Evolutionary conservation across 306 rosid species (phyloP), one percentile per base, ranked within the genome.

Genomic region (Quercus robur): DNA sequence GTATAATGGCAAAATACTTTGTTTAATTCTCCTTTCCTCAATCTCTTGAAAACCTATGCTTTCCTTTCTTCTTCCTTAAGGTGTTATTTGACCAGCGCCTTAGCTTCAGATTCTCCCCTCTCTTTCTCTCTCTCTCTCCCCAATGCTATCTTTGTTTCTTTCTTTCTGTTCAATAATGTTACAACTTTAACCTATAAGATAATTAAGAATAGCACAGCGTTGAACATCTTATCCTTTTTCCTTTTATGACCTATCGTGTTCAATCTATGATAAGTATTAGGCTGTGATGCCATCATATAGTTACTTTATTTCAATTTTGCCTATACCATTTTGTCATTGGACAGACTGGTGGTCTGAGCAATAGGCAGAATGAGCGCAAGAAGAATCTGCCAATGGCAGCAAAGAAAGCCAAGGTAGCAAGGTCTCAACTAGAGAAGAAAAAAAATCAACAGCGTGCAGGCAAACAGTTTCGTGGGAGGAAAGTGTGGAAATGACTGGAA

Each of bases 281-380:
- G 35, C 55, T 58, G 0, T 12, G 56, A 33, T 62, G 41, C 8
- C 56, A 4, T 2, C 8, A 3, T 5, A 23, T 70, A 20, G 26
- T 30, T 18, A 56, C 20, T 28, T 63, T 30, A 15, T 63, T 63
- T 63, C 21, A 63, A 25, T 30, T 17, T 66, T 66, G 46, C 7
- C 18, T 17, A 6, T 11, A 31, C 20, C 49, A 71, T 70, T 77
- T 86, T 2, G 11, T 71, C 54, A 11, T 44, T 77, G 70, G 55
- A 72, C 88, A 94, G 99, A 90, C 91, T 69, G 99, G 99, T 59
- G 97, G 97, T 62, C 75, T 85, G 76, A 94, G 94, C 90, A 94
- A 94, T 85, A 23, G 80, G 71, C 97, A 94, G 88, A 94, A 92
- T 87, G 91, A 94, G 54, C 95, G 89, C 78, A 92, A 87, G 90